Percentiles rank a stretch among this genome's conserved stretches.
Evolutionary conservation across 2,329 filamentous ascomycete species (phyloP).

Genomic region (Sporothrix brasiliensis): DNA sequence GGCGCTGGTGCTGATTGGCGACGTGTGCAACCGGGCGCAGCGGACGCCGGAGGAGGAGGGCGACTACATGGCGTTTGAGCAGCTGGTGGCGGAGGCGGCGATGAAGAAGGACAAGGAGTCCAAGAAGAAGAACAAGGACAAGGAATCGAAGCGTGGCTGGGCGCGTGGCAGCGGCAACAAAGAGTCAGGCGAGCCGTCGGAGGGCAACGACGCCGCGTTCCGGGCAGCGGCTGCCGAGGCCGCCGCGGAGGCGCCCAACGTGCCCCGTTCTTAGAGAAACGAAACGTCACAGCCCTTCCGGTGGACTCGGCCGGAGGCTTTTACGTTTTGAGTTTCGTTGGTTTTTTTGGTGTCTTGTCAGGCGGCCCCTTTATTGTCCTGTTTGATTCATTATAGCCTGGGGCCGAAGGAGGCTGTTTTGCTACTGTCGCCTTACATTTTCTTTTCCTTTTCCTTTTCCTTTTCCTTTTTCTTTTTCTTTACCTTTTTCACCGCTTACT

Average conservation of each 20-base stretch:
- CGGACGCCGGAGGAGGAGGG: conserved; percentile 94
- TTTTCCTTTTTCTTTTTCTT: not conserved
- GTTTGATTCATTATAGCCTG: not conserved
- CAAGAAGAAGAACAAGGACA: conserved; percentile 62
- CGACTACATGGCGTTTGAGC: conserved; percentile 98
- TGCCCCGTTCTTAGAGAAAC: conserved; percentile 4
- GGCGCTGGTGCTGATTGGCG: conserved; percentile 83
- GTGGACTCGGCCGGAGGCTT: not conserved
- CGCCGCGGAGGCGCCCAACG: conserved; percentile 22
- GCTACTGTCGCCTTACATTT: not conserved
- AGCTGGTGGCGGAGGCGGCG: conserved; percentile 93
- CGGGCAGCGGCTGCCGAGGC: not conserved
- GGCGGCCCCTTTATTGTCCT: not conserved
- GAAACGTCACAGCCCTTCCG: not conserved
- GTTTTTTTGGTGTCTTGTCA: not conserved
- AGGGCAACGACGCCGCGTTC: conserved; percentile 14
- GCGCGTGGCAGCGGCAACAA: not conserved
- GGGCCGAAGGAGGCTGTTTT: not conserved
- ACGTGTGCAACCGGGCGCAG: conserved; percentile 82
- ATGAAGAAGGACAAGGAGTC: conserved; percentile 91
- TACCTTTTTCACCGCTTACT: too few relatives aligned
- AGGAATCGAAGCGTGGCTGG: conserved; percentile 13
- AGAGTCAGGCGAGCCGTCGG: not conserved
- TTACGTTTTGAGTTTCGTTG: not conserved
- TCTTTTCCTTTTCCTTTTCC: not conserved